Base-by-base conservation (phyloP, 2,329 filamentous ascomycete species). In the Cercospora sp. region DNA sequence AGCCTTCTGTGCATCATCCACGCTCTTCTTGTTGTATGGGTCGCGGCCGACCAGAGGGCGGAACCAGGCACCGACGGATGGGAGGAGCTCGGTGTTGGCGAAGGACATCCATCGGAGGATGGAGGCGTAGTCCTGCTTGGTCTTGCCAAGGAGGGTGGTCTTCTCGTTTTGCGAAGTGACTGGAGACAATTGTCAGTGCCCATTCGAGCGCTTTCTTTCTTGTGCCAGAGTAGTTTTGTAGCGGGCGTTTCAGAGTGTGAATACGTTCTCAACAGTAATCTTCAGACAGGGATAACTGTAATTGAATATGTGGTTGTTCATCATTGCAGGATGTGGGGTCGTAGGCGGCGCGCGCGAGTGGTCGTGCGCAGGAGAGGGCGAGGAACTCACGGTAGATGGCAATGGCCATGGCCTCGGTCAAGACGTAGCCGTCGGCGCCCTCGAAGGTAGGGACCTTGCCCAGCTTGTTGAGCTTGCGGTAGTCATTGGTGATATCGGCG, bases 151-250 rank as follows among this genome's bases (percentile, higher is more conserved):
- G 75, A 99, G 93, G 76, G 93, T 96, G 78, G 95, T 99, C 91
- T 98, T 98, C 90, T 98, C 95, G 83, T 99, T 99, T 86, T 99
- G 95, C 77, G 95, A 98, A 79, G 95, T 93, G 81, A 99, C 95
- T 98, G 80, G 76, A 30, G 40, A 59, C 5, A 12, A 21, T 59
- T 28, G 49, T 55, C 24, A 55, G 49, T 26, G 49, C 4, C 37
- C 16, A n/a, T 43, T n/a, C 37, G 37, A 43, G 37, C 37, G 37
- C 37, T 5, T 43, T 43, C 37, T 43, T 43, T 43, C 16, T 16
- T 43, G 37, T 43, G n/a, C 6, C 16, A 43, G 16, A 43, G 37
- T 8, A 43, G n/a, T n/a, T 43, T 40, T 43, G 37, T 43, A 43
- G 37, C 16, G 37, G n/a, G 37, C 37, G 55, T 32, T n/a, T 93